phyloP scores from a whole-genome alignment of 2,329 filamentous ascomycete species.

The Epichloe hybrida region DNA sequence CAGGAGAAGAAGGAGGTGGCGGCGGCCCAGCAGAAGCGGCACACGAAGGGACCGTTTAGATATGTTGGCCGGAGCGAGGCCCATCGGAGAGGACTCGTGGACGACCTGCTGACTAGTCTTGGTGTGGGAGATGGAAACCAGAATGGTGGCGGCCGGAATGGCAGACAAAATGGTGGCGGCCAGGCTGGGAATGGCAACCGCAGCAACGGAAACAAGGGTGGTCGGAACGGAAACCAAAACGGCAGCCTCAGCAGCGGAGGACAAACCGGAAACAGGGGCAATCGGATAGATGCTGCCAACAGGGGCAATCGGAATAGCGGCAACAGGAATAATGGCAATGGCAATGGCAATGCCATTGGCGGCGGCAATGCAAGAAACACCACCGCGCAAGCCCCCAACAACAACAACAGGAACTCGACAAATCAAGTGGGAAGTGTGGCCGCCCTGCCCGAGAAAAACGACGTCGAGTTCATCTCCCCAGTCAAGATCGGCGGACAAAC shows the following conservation, averaged over 20 bases:
- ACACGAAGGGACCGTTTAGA: neutral
- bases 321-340: neutral
- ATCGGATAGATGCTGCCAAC: too few relatives aligned
- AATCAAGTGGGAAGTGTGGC: neutral
- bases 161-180: too few relatives aligned
- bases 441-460: conserved; percentile 3
- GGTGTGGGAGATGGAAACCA: neutral
- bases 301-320: neutral
- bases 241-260: conserved; percentile 30
- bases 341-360: neutral
- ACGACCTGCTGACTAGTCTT: neutral
- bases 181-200: neutral
- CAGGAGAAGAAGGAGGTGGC: conserved; percentile 6
- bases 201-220: neutral
- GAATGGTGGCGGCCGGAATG: neutral
- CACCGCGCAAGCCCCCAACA: too few relatives aligned
- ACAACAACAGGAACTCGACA: neutral
- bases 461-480: conserved; percentile 8
- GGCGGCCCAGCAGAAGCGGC: neutral
- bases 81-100: neutral
- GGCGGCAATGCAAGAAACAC: neutral
- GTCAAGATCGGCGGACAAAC: conserved; percentile 11
- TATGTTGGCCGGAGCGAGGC: neutral
- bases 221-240: neutral
- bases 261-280: neutral